These are phyloP conservation scores for Rhododendron simsii DNA, from an alignment of 148 eudicot species.

Conservation along the genomic window DNA sequence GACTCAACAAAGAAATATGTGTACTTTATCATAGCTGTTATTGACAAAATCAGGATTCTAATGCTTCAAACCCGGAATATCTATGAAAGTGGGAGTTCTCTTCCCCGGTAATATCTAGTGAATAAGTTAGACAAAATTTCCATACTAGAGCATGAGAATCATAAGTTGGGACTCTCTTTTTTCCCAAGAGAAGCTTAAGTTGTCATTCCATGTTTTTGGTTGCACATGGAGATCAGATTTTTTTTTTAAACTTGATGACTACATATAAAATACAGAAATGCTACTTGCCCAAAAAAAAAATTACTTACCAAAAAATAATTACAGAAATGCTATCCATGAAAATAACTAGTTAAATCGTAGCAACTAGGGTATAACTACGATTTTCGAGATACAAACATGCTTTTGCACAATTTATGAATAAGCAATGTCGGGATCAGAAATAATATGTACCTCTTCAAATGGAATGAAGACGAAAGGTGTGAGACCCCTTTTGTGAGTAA, in stretches of 20 bases:
- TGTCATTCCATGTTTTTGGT: background rate
- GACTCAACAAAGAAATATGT: background rate
- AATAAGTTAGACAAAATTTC: background rate
- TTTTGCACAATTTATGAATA: background rate
- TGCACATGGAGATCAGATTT: background rate
- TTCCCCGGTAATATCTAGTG: background rate
- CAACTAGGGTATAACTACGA: background rate
- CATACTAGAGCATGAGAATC: background rate
- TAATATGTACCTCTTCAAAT: conserved; percentile 70
- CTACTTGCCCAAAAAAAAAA: too few relatives aligned
- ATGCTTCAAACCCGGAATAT: background rate
- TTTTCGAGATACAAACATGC: background rate
- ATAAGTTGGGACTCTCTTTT: background rate
- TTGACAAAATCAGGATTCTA: background rate
- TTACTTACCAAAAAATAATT: too few relatives aligned
- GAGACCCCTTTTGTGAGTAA: conserved; percentile 76
- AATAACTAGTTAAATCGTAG: background rate
- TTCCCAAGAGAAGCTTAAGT: background rate
- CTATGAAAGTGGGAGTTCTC: background rate
- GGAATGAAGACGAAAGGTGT: conserved; percentile 90
- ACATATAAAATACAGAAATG: background rate
- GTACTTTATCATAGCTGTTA: background rate
- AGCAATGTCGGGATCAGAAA: background rate
- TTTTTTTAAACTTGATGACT: background rate
- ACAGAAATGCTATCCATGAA: background rate